A percentile compares a stretch with the other conserved stretches of the same genome.
These are phyloP conservation scores for Ilyonectria robusta DNA, from an alignment of 2,329 filamentous ascomycete species.

Conservation along the genomic window DNA sequence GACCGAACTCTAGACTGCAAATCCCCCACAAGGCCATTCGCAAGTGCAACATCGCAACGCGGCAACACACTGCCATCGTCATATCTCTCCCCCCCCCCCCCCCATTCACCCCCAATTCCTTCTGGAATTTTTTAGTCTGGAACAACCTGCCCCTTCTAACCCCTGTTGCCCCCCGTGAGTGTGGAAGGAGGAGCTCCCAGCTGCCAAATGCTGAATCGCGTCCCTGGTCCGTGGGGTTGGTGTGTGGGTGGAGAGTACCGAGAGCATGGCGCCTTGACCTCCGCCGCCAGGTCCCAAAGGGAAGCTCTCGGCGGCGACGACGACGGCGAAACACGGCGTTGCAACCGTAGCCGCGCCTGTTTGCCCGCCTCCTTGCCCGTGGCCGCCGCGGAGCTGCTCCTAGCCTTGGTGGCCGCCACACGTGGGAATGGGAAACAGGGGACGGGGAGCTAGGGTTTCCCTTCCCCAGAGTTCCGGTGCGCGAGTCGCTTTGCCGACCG, in stretches of 20 bases:
- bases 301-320: neutral
- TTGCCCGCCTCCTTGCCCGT: neutral
- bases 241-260: neutral
- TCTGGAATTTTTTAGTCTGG: conserved; percentile 1
- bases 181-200: neutral
- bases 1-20: neutral
- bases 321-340: neutral
- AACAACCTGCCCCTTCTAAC: neutral
- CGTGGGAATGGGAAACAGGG: neutral
- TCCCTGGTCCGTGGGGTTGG: neutral
- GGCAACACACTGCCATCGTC: neutral
- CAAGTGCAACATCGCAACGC: neutral
- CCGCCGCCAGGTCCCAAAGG: neutral
- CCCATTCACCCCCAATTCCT: neutral
- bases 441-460: conserved; percentile 5
- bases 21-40: neutral
- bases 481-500: conserved; percentile 13
- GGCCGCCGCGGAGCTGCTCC: neutral
- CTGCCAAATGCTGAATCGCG: conserved; percentile 2
- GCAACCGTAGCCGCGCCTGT: neutral
- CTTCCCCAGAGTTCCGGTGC: conserved; percentile 18
- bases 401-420: conserved; percentile 2
- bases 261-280: neutral
- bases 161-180: neutral
- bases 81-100: neutral